Conservation (phyloP, 352 stramenopile genomes). For the Saprolegnia parasitica region DNA sequence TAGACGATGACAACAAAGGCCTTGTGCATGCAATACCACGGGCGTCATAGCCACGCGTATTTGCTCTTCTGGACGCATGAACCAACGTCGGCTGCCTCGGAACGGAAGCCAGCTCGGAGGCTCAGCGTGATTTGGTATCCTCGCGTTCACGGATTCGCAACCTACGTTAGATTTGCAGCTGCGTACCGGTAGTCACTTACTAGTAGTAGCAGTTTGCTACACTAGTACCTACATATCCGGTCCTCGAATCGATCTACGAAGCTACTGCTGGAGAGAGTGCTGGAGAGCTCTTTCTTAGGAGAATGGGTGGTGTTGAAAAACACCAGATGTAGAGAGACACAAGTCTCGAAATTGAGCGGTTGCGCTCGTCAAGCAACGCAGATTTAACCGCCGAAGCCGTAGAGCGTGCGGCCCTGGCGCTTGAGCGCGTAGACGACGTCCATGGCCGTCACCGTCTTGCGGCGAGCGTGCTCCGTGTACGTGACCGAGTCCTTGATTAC, state of each 20-base stretch:
- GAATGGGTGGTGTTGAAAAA: conserved; percentile 29
- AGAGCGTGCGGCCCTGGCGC: conserved; percentile 93
- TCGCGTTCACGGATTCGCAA: conserved; percentile 76
- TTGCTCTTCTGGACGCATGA: too few relatives aligned
- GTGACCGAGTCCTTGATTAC: conserved; percentile 55
- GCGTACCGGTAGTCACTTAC: conserved; percentile 74
- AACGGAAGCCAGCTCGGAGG: too few relatives aligned
- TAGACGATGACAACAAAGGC: too few relatives aligned
- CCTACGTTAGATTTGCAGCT: conserved; percentile 77
- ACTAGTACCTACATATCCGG: too few relatives aligned
- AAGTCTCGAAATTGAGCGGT: neutral
- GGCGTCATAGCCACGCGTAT: too few relatives aligned
- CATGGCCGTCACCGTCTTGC: conserved; percentile 31
- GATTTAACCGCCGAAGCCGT: conserved; percentile 78
- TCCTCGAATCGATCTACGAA: too few relatives aligned
- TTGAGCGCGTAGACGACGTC: conserved; percentile 97
- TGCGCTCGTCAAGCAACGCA: neutral
- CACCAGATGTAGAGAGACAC: conserved; percentile 12
- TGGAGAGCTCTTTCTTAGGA: conserved; percentile 9
- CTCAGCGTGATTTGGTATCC: conserved; percentile 6
- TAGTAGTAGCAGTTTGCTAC: too few relatives aligned
- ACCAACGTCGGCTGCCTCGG: too few relatives aligned
- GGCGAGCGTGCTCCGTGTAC: conserved; percentile 40
- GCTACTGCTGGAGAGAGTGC: neutral
- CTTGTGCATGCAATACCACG: too few relatives aligned